These are phyloP conservation scores for Kodamaea jinghongensis DNA, from an alignment of 805 yeast species.

Conservation along the genomic window DNA sequence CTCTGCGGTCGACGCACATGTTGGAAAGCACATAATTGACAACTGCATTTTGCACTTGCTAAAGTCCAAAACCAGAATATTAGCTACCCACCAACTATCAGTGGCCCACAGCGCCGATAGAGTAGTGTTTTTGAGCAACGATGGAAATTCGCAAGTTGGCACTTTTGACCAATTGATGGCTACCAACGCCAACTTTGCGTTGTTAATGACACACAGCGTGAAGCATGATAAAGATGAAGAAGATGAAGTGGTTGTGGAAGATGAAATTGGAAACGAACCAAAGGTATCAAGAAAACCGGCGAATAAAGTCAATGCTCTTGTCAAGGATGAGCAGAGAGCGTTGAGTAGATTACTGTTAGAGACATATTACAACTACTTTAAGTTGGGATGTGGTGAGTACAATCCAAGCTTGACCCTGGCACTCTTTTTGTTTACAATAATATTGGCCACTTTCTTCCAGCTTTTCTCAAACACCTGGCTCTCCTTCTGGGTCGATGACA, in stretches of 20 bases:
- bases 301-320: constrained; percentile 17
- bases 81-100: constrained; percentile 83
- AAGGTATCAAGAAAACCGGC: constrained; percentile 8
- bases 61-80: constrained; percentile 58
- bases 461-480: constrained; percentile 74
- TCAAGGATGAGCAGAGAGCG: constrained; percentile 20
- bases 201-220: too few species aligned
- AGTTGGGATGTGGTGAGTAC: constrained; percentile 12
- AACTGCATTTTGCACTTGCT: constrained; percentile 63
- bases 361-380: constrained; percentile 31
- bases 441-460: constrained; percentile 47
- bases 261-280: background rate
- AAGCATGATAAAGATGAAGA: constrained; percentile 17
- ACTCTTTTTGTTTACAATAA: constrained; percentile 13
- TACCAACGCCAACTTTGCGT: constrained; percentile 21
- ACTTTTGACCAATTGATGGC: constrained; percentile 39
- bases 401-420: background rate
- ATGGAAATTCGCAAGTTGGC: constrained; percentile 46
- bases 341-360: constrained; percentile 25
- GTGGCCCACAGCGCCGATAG: constrained; percentile 67
- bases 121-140: constrained; percentile 62
- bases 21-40: constrained; percentile 74
- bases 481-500: constrained; percentile 70
- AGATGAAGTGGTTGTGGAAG: background rate
- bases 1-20: constrained; percentile 84